phyloP scores from a whole-genome alignment of 2,329 filamentous ascomycete species.

The Stemphylium beticola region DNA sequence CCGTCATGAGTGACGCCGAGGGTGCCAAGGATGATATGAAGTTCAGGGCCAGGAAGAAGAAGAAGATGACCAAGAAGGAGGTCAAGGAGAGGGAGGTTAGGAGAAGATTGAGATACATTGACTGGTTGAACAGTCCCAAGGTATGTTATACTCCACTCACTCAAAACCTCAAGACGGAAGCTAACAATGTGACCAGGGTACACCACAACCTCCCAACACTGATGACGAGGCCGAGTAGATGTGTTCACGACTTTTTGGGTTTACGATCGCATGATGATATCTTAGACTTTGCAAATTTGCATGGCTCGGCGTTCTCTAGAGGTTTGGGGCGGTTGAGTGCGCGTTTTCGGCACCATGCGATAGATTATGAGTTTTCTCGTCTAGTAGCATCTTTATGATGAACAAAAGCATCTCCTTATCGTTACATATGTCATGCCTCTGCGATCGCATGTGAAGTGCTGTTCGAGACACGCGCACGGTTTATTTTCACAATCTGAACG shows the following conservation, averaged over 20 bases:
- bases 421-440: neutral
- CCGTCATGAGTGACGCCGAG: conserved; percentile 82
- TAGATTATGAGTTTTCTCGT: conserved; percentile 14
- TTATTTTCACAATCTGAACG: neutral
- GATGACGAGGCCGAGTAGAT: conserved; percentile 50
- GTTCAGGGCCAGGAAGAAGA: conserved; percentile 93
- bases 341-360: conserved; percentile 12
- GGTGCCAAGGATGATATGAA: conserved; percentile 78
- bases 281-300: conserved; percentile 24
- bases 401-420: conserved; percentile 18
- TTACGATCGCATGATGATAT: conserved; percentile 15
- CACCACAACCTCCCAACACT: conserved; percentile 49
- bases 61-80: conserved; percentile 98
- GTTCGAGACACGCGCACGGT: neutral
- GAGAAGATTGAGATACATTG: conserved; percentile 81
- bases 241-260: conserved; percentile 13
- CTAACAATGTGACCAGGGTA: conserved; percentile 43
- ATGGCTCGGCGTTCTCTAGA: conserved; percentile 32
- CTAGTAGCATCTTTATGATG: conserved; percentile 13
- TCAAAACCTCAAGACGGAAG: neutral
- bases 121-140: conserved; percentile 76
- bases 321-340: conserved; percentile 9
- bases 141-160: conserved; percentile 25
- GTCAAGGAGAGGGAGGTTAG: conserved; percentile 91
- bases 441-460: neutral